phyloP scores from a whole-genome alignment of 805 yeast species.

The Candida maltosa region DNA sequence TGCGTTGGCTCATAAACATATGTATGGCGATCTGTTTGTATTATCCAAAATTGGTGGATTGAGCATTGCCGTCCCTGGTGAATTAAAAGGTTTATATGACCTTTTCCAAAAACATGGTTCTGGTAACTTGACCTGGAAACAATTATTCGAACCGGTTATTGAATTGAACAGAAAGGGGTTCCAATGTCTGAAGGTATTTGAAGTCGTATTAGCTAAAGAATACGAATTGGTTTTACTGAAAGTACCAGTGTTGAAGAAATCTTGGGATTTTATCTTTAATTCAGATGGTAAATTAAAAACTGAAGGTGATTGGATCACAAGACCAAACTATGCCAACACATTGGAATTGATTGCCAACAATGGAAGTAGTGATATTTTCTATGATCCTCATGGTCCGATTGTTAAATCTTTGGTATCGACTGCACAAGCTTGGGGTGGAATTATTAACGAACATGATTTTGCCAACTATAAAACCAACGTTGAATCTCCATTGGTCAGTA shows the following conservation, averaged over 20 bases:
- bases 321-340: slow-evolving; percentile 66
- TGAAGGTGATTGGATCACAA: slow-evolving; percentile 57
- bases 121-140: slow-evolving; percentile 68
- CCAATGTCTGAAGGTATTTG: slow-evolving; percentile 24
- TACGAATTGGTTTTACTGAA: slow-evolving; percentile 19
- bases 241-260: slow-evolving; percentile 27
- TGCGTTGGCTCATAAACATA: slow-evolving; percentile 50
- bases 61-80: slow-evolving; percentile 92
- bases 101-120: slow-evolving; percentile 62
- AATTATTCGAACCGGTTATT: slow-evolving; percentile 73
- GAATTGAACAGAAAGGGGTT: slow-evolving; percentile 66
- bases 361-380: slow-evolving; percentile 76
- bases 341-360: slow-evolving; percentile 65
- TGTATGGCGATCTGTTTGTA: slow-evolving; percentile 50
- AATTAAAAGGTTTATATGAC: slow-evolving; percentile 74
- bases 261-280: slow-evolving; percentile 58
- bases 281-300: slow-evolving; percentile 24
- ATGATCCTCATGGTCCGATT: slow-evolving; percentile 77
- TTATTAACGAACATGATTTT: slow-evolving; percentile 65
- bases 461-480: slow-evolving; percentile 52
- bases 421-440: slow-evolving; percentile 60
- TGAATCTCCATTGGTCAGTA: slow-evolving; percentile 38
- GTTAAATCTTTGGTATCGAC: slow-evolving; percentile 55
- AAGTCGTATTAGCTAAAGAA: slow-evolving; percentile 32
- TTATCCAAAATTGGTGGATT: slow-evolving; percentile 75